Evolutionary conservation across 2,329 filamentous ascomycete genomes (phyloP), one percentile per base, ranked within the genome.

Genomic region (Helminthosporium solani): DNA sequence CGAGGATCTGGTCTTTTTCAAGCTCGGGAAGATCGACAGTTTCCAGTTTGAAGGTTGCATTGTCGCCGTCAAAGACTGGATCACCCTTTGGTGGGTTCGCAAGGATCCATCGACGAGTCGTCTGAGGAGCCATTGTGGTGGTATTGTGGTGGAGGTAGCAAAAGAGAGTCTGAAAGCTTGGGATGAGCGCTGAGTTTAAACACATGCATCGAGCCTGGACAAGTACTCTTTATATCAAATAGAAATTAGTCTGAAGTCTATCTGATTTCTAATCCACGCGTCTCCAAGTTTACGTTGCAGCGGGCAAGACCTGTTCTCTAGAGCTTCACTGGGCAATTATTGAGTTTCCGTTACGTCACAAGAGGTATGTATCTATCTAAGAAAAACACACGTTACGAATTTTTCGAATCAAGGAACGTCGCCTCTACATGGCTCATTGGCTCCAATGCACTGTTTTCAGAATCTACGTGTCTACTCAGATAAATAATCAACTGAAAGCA

Each of bases 41-140:
- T 40, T 62, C 50, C 39, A 75, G 67, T 28, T 61, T 68, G 64
- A 75, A 75, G 35, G 71, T 75, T 5, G 69, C 46, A 35, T 72
- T 57, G 12, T 60, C 53, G 27, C 72, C 72, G 16, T 58, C 39
- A 15, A 75, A 58, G 23, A 67, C 54, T 6, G 70, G 66, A 35
- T 69, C 54, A 27, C 56, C 61, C 23, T 53, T 56, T 3, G 74
- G 73, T 39, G 71, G 70, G 51, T 72, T 70, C 39, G 61, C 53
- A 30, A 78, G 66, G 47, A 75, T 54, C 73, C 73, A 77, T 69
- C 75, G 70, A 21, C 64, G 64, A 28, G 71, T 71, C 53, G 66
- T 47, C 54, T 60, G 57, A 47, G 58, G 56, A 35, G 63, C 43
- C 64, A 68, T 68, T 33, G 28, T 60, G 48, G 25, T 31, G 12